These are phyloP conservation scores for Diaporthe capsici DNA, from an alignment of 2,329 filamentous ascomycete species.

Conservation along the genomic window DNA sequence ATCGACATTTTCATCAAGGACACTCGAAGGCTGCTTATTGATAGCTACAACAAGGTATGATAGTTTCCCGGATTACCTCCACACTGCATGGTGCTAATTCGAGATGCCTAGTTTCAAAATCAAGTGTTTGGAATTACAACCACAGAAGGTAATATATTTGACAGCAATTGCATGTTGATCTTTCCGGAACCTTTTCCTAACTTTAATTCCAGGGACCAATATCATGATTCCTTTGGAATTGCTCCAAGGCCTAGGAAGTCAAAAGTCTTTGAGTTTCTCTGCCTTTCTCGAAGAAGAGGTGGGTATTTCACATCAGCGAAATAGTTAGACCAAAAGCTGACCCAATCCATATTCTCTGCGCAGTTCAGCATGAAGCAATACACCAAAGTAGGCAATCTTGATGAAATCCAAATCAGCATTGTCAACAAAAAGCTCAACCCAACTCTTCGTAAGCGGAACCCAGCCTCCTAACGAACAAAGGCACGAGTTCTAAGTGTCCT, in stretches of 20 bases:
- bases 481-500: fast-evolving
- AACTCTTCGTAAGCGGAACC: neutral
- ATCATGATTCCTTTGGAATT: neutral
- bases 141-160: neutral
- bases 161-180: too few species aligned
- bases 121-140: conserved; percentile 2
- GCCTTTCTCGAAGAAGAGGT: conserved; percentile 15
- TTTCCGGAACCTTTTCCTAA: neutral
- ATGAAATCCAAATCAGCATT: neutral
- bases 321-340: neutral
- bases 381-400: conserved; percentile 10
- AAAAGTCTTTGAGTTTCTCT: conserved; percentile 1
- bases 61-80: fast-evolving
- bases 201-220: neutral
- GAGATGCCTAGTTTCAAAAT: neutral
- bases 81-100: neutral
- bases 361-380: conserved; percentile 17
- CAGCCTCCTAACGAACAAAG: neutral
- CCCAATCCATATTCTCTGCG: neutral
- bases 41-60: conserved; percentile 10
- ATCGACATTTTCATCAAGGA: conserved; percentile 14
- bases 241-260: neutral
- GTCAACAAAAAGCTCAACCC: conserved; percentile 16
- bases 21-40: neutral
- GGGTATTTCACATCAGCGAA: fast-evolving